Evolutionary conservation across 2,329 filamentous ascomycete species (phyloP), one percentile per base, ranked within the genome.

Genomic region (Phaeoacremonium minimum): DNA sequence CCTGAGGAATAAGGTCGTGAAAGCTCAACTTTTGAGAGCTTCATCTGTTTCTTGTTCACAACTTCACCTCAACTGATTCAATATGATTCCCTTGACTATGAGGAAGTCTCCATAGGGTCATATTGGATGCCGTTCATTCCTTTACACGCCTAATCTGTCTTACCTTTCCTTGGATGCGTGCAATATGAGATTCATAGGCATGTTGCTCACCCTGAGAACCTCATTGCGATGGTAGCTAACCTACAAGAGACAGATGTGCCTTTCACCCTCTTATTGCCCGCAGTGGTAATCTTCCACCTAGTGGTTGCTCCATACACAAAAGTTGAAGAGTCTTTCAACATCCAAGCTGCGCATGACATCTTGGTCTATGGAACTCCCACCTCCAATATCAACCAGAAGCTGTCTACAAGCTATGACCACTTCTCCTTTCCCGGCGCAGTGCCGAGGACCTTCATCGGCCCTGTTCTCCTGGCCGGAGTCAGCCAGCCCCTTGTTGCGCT

Each of bases 301-400:
- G 53, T 80, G 43, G 57, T 80, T 16, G 80, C 90, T 9, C 93
- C 93, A 1, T 91, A 94, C 66, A 96, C 90, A 39, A 98, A 98
- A 61, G 93, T 98, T 41, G 93, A 98, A 61, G 93, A 98, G 63
- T 97, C 91, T 1, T 97, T 98, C 75, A 95, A 95, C 59, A 80
- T 97, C 40, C 93, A 98, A 60, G 93, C 93, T 6, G 77, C 82
- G 4, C 93, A 97, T 61, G 93, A 98, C 58, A 84, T 98, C 22
- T 61, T 95, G 41, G 75, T 77, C 26, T 88, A 93, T 57, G 89
- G 89, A 16, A 79, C 87, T 2, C 87, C 87, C 0, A 73, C 68
- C 2, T 56, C 62, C 15, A 68, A 82, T 47, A 57, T 74, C 13
- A 54, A 66, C 35, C 57, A 68, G 11, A 73, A 69, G 28, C 64